Base-by-base conservation (phyloP, 495 filamentous ascomycete species). In the Neurospora hispaniola region DNA sequence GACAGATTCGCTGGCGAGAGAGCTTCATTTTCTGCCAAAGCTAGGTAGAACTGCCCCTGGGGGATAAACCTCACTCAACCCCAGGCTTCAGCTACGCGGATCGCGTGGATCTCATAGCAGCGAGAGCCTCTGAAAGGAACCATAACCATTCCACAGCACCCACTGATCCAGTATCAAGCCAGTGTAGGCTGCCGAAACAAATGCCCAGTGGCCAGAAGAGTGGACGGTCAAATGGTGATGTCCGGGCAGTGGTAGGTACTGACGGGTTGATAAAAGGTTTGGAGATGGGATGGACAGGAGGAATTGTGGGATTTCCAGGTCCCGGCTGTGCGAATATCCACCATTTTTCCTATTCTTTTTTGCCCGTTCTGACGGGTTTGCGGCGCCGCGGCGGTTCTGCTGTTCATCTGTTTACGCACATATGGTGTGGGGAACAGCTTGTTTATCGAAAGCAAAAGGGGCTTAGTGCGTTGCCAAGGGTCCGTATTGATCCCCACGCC, bases 361-460 rank as follows among this genome's bases (percentile, higher is more conserved):
- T 62, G 54, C 54, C 54, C 54, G 35, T 66, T 38, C 54, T 66
- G 54, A 27, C 27, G 27, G 54, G 54, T 35, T 66, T 66, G 54
- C 54, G 54, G 48, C 48, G 48, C 48, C 48, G 48, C 48, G 48
- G 20, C 20, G 48, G 54, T 62, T 62, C 48, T 59, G 20, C 48
- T 23, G 54, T 62, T 31, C 54, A 62, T 76, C 74, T 81, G 79
- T 81, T 80, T 78, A 81, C 80, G 54, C 54, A 66, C 54, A 66
- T 35, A 74, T 78, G 72, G 62, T 73, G 78, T 80, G 80, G 78
- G 71, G 72, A 75, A 69, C 41, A 10, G 35, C 74, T 80, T 81
- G 81, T 82, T 82, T 82, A 82, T 79, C 74, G 73, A 69, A 59
- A 31, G 70, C 76, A 43, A 72, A 80, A 78, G 10, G 27, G 71